These are phyloP conservation scores for Hygrophoropsis aurantiaca DNA, from an alignment of 768 basidiomycete genomes.

Conservation along the genomic window DNA sequence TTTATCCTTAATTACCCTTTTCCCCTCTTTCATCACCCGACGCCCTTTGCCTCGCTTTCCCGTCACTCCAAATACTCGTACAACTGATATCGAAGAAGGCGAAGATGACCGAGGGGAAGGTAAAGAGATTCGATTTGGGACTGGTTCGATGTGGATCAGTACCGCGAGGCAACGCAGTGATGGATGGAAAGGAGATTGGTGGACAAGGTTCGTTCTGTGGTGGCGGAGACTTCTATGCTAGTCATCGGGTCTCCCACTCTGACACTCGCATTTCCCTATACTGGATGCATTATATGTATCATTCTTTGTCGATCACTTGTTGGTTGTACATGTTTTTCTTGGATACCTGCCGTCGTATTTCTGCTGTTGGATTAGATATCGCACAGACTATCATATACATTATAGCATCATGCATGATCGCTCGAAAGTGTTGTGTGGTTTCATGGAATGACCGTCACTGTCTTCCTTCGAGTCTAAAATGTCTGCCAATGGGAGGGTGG, in stretches of 20 bases:
- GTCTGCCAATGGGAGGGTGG: no score
- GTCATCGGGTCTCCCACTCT: constrained; percentile 6
- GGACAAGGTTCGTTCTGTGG: constrained; percentile 79
- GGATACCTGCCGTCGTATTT: constrained; percentile 21
- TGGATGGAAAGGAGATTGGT: constrained; percentile 77
- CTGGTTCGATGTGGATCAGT: constrained; percentile 83
- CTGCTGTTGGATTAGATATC: constrained; percentile 25
- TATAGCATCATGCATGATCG: constrained; percentile 5
- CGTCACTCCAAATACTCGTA: constrained; percentile 33
- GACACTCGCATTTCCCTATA: constrained; percentile 3
- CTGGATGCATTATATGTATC: constrained; percentile 31
- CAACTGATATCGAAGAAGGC: constrained; percentile 69
- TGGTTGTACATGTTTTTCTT: constrained; percentile 18
- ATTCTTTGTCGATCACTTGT: constrained; percentile 29
- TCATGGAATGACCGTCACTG: no score
- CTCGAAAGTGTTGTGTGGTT: no score
- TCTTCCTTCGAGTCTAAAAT: no score
- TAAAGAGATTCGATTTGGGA: constrained; percentile 68
- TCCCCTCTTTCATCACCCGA: constrained; percentile 75
- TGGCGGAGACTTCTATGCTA: constrained; percentile 78
- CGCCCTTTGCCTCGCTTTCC: constrained; percentile 75
- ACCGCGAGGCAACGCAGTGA: constrained; percentile 48
- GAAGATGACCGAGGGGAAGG: constrained; percentile 53
- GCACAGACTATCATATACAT: constrained; percentile 6
- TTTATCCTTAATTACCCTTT: constrained; percentile 63